These are phyloP conservation scores for Candida easanensis DNA, from an alignment of 805 yeast genomes.

Conservation along the genomic window DNA sequence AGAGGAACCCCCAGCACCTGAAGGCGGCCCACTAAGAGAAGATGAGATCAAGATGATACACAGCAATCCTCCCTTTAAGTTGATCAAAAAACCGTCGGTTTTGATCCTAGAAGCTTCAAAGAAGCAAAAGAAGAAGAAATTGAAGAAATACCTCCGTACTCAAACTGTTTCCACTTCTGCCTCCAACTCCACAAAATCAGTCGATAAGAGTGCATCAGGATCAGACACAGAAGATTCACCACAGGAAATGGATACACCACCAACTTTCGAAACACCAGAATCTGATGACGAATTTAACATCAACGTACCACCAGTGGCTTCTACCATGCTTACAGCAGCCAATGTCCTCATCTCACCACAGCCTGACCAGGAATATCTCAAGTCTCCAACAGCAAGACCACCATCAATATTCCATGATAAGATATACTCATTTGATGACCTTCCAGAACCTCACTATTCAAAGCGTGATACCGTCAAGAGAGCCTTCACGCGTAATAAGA, in stretches of 20 bases:
- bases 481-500: slow-evolving; percentile 9
- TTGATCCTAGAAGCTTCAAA: slow-evolving; percentile 5
- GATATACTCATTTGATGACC: slow-evolving; percentile 59
- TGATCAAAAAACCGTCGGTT: slow-evolving; percentile 6
- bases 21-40: not conserved
- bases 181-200: not conserved
- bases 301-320: slow-evolving; percentile 63
- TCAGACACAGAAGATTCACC: not conserved
- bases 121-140: slow-evolving; percentile 13
- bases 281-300: slow-evolving; percentile 25
- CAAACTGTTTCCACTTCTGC: slow-evolving; percentile 20
- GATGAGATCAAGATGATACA: not conserved
- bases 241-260: not conserved
- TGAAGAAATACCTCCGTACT: slow-evolving; percentile 21
- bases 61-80: not conserved
- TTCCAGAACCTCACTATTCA: slow-evolving; percentile 53
- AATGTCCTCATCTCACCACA: slow-evolving; percentile 76
- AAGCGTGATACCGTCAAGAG: not conserved
- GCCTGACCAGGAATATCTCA: slow-evolving; percentile 65
- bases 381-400: slow-evolving; percentile 63
- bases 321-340: slow-evolving; percentile 76
- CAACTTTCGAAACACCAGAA: no score
- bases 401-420: slow-evolving; percentile 80
- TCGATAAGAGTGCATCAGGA: not conserved
- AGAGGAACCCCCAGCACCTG: not conserved